Evolutionary conservation across 495 filamentous ascomycete genomes (phyloP), one percentile per base, ranked within the genome.

Genomic region (Wilcoxina mikolae): DNA sequence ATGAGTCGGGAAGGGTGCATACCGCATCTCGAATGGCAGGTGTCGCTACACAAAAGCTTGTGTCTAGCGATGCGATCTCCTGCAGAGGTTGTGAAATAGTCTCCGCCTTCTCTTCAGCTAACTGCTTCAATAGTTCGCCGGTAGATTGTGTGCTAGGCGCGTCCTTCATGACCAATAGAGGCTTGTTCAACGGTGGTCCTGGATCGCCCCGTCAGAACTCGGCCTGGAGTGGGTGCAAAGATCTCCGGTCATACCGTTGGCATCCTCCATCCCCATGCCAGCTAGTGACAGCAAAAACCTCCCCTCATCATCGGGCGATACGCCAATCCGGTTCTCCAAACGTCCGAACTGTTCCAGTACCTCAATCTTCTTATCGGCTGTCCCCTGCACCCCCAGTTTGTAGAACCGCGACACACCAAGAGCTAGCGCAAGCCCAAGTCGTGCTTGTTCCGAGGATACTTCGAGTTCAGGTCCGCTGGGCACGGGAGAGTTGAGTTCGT

Each of bases 331-430:
- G 47, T 33, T 25, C 47, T 33, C 47, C 27, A 27, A 12, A 4
- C 24, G n/a, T 24, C 43, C 43, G 23, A 50, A 28, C 23, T 22
- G 33, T 10, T 53, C 33, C 50, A 53, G 24, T 15, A 41, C 18
- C 31, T 49, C 43, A 10, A 56, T 51, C 39, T 54, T 55, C 23
- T 47, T 55, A 11, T 58, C 46, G 18, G 50, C 31, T 24, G 26
- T 29, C 3, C 53, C 51, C 45, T 57, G 61, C 35, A 60, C 35
- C 3, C 56, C 51, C 20, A 64, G 48, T 24, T 57, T 48, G 24
- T 64, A 54, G 48, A 56, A 60, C 12, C 54, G 47, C 3, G 60
- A 60, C 42, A 64, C 54, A 28, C 61, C 61, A 18, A 64, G 61
- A 47, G 45, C 56, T 23, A 65, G 52, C 0, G 60, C 61, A 15